These are phyloP conservation scores for Sphagnum contortum DNA, from an alignment of 225 moss, liverwort and hornwort species.

Conservation along the genomic window DNA sequence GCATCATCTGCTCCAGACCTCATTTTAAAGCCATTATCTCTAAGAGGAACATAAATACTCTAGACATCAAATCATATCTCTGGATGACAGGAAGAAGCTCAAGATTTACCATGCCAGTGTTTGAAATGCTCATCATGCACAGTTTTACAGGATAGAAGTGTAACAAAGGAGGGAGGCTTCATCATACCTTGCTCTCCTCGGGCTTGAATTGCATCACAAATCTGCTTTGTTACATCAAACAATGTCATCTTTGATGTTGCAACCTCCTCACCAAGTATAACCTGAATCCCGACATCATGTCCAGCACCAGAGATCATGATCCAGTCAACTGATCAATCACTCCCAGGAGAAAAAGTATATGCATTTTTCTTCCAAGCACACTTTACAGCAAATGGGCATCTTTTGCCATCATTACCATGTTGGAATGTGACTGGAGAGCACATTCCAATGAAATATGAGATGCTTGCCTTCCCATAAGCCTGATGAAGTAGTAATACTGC, in stretches of 20 bases:
- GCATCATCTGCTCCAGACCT: too few relatives aligned
- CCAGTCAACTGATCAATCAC: not conserved
- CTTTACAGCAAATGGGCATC: too few relatives aligned
- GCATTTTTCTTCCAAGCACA: too few relatives aligned
- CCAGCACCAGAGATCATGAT: not conserved
- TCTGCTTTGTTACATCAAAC: conserved; percentile 90
- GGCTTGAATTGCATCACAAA: conserved; percentile 88
- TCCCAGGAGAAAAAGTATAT: too few relatives aligned
- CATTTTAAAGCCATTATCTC: too few relatives aligned
- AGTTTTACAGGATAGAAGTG: too few relatives aligned
- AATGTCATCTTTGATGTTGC: conserved; percentile 89
- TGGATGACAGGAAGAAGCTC: too few relatives aligned
- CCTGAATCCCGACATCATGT: conserved; percentile 36
- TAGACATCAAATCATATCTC: too few relatives aligned
- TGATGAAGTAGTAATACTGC: conserved; percentile 99
- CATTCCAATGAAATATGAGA: conserved; percentile 96
- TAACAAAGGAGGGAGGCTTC: not conserved
- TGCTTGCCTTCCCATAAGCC: conserved; percentile 90
- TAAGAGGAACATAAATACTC: too few relatives aligned
- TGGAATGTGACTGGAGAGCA: conserved; percentile 90
- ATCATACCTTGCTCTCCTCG: conserved; percentile 65
- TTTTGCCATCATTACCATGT: conserved; percentile 46
- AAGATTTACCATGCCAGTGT: too few relatives aligned
- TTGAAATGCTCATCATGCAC: too few relatives aligned
- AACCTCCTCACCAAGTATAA: conserved; percentile 89